A percentile compares a stretch with the other conserved stretches of the same genome.
phyloP scores from a whole-genome alignment of 306 rosid genomes.

The Vigna nakashimae region DNA sequence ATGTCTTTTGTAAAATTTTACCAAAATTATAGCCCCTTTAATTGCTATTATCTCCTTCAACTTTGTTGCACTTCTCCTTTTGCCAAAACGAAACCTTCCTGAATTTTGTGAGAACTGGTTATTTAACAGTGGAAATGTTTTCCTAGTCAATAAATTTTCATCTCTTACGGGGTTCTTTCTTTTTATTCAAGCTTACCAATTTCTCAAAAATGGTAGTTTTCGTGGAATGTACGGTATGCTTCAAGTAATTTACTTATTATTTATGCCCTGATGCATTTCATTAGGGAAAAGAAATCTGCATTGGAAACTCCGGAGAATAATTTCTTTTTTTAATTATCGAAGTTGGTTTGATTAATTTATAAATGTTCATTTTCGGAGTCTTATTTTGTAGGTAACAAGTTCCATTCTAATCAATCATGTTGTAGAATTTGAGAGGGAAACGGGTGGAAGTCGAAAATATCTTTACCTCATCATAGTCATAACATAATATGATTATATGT shows the following conservation, averaged over 20 bases:
- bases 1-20: neutral
- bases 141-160: slow-evolving; percentile 13
- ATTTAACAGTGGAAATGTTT: neutral
- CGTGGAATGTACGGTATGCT: slow-evolving; percentile 34
- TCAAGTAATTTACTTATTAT: neutral
- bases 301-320: neutral
- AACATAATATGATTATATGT: slow-evolving; percentile 17
- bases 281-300: slow-evolving; percentile 4
- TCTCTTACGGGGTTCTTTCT: slow-evolving; percentile 15
- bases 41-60: slow-evolving; percentile 19
- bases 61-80: slow-evolving; percentile 17
- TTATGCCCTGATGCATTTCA: slow-evolving; percentile 30
- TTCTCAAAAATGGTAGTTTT: neutral
- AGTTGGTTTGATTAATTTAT: slow-evolving; percentile 12
- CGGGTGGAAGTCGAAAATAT: neutral
- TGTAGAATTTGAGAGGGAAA: slow-evolving; percentile 13
- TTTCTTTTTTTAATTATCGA: neutral
- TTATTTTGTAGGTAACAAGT: neutral
- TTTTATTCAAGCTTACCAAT: slow-evolving; percentile 20
- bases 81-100: slow-evolving; percentile 2
- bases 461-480: slow-evolving; percentile 26
- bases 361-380: neutral
- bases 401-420: slow-evolving; percentile 10
- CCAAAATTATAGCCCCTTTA: neutral
- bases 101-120: neutral